Base-by-base conservation (phyloP, 345 rosid species). In the Turnera subulata region DNA sequence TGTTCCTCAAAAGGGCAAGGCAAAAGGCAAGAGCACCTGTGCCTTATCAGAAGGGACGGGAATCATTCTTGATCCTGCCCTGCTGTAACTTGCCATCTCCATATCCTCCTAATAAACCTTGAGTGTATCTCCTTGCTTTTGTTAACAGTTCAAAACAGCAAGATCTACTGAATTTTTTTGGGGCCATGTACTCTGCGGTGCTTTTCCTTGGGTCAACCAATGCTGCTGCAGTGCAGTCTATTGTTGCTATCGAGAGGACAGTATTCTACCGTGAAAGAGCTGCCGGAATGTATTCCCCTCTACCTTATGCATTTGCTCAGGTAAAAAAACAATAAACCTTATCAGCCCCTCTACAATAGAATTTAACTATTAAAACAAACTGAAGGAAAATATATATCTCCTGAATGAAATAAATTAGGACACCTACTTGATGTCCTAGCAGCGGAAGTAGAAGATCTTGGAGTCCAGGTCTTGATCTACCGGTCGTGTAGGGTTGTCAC, bases 211-310 rank as follows among this genome's bases (percentile, higher is more conserved):
- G 74, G 15, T 60, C 65, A 13, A 53, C 46, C 26, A 70, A 70
- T 54, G 29, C 69, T 53, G 1, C 45, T 25, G 6, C 61, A 1
- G 74, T 70, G 25, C 68, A 58, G 54, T 22, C 74, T 17, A 49
- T 70, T 26, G 64, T 70, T 29, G 20, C 55, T 17, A 58, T 63
- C 21, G 74, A 70, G 49, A 70, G 74, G 42, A 58, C 69, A 21
- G 74, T 63, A 25, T 63, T 63, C 51, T 70, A 70, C 43, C 68
- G 74, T 16, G 74, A 70, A 58, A 58, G 55, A 35, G 74, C 74
- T 11, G 74, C 74, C 24, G 69, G 74, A 70, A 70, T 70, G 74
- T 70, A 63, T 54, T 70, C 74, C 18, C 20, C 74, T 17, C 20
- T 70, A 55, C 65, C 65, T 53, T 63, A 63, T 33, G 69, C 74